These are phyloP conservation scores for Wallacemonas sp. DNA, from an alignment of 208 protist species.

Conservation along the genomic window DNA sequence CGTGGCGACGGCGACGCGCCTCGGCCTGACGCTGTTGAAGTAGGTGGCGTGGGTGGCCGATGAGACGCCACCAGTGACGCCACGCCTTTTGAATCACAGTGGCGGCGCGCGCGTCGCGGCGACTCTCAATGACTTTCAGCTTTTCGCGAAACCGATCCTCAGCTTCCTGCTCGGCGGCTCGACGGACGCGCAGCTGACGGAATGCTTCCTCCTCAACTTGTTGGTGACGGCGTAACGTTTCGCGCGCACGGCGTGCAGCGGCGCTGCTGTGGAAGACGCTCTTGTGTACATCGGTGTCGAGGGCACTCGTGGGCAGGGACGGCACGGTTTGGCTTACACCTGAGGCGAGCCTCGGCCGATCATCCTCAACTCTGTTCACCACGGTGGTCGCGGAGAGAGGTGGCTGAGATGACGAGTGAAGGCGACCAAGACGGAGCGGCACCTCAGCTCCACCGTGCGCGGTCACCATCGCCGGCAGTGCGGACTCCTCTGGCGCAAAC, in stretches of 20 bases:
- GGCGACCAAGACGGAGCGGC: too few species aligned
- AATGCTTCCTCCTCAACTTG: constrained; percentile 22
- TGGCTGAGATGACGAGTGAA: too few species aligned
- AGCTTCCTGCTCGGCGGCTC: constrained; percentile 9
- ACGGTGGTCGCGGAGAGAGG: too few species aligned
- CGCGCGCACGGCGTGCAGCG: background rate
- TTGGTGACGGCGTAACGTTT: background rate
- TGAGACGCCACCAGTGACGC: constrained; percentile 59
- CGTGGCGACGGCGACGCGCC: constrained; percentile 34
- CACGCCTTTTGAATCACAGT: constrained; percentile 52
- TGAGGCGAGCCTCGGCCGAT: background rate
- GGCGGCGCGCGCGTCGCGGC: constrained; percentile 45
- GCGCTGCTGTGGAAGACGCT: background rate
- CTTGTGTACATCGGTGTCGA: background rate
- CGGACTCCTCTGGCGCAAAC: background rate
- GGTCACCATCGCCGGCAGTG: too few species aligned
- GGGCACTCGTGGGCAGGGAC: background rate
- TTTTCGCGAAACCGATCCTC: constrained; percentile 17
- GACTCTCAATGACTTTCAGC: constrained; percentile 21
- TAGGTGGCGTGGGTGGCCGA: constrained; percentile 46
- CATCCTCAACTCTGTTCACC: too few species aligned
- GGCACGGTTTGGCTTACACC: background rate
- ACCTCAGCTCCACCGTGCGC: too few species aligned
- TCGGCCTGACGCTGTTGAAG: constrained; percentile 39
- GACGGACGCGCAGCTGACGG: background rate